Evolutionary conservation across 108 stramenopile genomes (phyloP).

Genomic region (Nannochloropsis oceanica): DNA sequence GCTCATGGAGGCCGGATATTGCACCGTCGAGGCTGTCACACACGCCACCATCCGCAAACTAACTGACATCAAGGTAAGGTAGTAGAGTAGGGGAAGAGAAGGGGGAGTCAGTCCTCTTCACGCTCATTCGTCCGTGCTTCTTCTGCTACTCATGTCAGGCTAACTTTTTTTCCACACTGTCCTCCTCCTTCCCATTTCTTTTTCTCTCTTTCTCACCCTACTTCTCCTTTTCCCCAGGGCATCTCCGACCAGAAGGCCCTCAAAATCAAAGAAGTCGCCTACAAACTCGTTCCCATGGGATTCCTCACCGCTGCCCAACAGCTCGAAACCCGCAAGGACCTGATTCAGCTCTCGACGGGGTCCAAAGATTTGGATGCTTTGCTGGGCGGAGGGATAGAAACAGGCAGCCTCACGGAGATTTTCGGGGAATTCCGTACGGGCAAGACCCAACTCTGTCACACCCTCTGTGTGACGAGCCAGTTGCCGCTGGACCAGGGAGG

Average conservation of each 20-base stretch:
- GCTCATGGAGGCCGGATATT: conserved; percentile 80
- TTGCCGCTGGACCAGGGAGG: conserved; percentile 89
- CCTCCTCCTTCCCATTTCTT: no score
- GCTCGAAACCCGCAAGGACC: conserved; percentile 18
- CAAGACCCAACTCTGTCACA: conserved; percentile 99
- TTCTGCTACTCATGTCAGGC: not conserved
- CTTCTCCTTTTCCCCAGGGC: not conserved
- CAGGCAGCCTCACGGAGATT: conserved; percentile 92
- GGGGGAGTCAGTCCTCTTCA: conserved; percentile 4
- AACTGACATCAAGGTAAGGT: conserved; percentile 62
- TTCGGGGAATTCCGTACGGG: conserved; percentile 87
- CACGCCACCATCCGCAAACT: conserved; percentile 83
- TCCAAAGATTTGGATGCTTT: conserved; percentile 89
- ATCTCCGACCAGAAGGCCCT: conserved; percentile 36
- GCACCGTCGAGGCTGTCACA: conserved; percentile 91
- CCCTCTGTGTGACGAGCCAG: conserved; percentile 97
- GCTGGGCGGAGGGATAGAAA: conserved; percentile 91
- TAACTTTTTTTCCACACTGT: no score
- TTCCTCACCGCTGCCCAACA: conserved; percentile 61
- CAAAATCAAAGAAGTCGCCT: conserved; percentile 87
- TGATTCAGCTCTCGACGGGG: conserved; percentile 70
- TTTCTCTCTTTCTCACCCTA: no score
- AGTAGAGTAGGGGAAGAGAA: conserved; percentile 57
- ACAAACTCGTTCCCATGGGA: conserved; percentile 85
- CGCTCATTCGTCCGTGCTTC: not conserved